Evolutionary conservation across 148 eudicot species (phyloP).

Genomic region (Nyssa sinensis): DNA sequence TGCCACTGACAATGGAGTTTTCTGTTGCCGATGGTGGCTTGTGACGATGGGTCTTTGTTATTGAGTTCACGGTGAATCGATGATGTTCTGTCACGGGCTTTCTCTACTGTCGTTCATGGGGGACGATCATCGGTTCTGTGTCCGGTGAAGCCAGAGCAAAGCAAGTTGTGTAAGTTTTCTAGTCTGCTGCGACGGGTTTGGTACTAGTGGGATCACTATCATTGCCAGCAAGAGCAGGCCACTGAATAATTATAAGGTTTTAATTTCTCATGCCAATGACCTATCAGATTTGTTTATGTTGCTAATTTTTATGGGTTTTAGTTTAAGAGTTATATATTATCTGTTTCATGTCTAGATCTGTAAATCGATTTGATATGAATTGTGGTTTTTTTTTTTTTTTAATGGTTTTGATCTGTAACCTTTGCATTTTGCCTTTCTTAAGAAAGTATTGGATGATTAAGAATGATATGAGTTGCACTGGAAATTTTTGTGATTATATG

Average conservation of each 20-base stretch:
- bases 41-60: too few species aligned
- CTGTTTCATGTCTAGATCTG: background rate
- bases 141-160: too few species aligned
- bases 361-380: background rate
- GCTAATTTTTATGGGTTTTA: background rate
- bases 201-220: slow-evolving; percentile 60
- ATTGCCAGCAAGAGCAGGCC: slow-evolving; percentile 61
- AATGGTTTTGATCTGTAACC: background rate
- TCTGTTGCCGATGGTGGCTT: too few species aligned
- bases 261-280: background rate
- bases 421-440: slow-evolving; percentile 6
- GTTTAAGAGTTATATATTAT: background rate
- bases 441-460: background rate
- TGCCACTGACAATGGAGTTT: too few species aligned
- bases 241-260: background rate
- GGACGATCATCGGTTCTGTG: too few species aligned
- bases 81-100: too few species aligned
- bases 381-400: background rate
- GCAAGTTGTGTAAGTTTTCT: too few species aligned
- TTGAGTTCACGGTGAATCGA: too few species aligned
- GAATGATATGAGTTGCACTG: background rate
- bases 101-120: too few species aligned
- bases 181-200: slow-evolving; percentile 72
- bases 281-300: slow-evolving; percentile 4
- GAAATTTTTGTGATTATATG: background rate